Percentiles rank a stretch among this genome's conserved stretches.
Conservation (phyloP, 2,329 filamentous ascomycete genomes). For the Westerdykella aurantiaca region DNA sequence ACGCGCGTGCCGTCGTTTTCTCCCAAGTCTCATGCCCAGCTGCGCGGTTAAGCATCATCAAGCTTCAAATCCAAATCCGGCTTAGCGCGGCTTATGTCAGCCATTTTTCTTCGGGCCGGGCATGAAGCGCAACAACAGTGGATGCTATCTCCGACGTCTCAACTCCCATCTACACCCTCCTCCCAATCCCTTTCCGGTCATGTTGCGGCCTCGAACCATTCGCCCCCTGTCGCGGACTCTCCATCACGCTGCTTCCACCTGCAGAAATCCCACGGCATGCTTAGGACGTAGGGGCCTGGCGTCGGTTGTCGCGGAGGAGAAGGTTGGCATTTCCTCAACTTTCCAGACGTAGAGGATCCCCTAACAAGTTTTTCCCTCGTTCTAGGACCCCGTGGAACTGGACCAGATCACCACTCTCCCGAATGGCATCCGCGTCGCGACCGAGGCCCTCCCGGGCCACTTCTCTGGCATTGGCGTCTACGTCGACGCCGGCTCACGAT, state of each 20-base stretch:
- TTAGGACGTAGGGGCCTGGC: constrained; percentile 25
- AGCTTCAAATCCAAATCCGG: too few relatives aligned
- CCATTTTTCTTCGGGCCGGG: too few relatives aligned
- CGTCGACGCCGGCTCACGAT: constrained; percentile 89
- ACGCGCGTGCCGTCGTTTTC: too few relatives aligned
- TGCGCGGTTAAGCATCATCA: too few relatives aligned
- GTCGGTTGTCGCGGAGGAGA: constrained; percentile 29
- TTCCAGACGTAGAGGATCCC: constrained; percentile 3
- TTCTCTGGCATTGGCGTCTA: constrained; percentile 96
- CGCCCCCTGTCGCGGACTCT: constrained; percentile 27
- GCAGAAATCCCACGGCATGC: constrained; percentile 15
- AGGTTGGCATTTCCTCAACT: constrained; percentile 18
- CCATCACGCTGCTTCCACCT: constrained; percentile 14
- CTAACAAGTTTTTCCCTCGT: constrained; percentile 2
- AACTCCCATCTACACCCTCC: too few relatives aligned
- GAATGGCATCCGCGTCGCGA: constrained; percentile 91
- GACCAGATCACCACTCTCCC: constrained; percentile 81
- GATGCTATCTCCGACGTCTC: too few relatives aligned
- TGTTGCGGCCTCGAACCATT: constrained; percentile 28
- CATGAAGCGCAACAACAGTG: too few relatives aligned
- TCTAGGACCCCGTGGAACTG: constrained; percentile 74
- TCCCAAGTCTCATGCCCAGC: too few relatives aligned
- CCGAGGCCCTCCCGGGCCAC: constrained; percentile 86
- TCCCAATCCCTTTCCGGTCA: constrained; percentile 5
- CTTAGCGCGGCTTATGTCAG: too few relatives aligned